Evolutionary conservation across 148 eudicot species (phyloP), one percentile per base, ranked within the genome.

Genomic region (Linanthus parryae): DNA sequence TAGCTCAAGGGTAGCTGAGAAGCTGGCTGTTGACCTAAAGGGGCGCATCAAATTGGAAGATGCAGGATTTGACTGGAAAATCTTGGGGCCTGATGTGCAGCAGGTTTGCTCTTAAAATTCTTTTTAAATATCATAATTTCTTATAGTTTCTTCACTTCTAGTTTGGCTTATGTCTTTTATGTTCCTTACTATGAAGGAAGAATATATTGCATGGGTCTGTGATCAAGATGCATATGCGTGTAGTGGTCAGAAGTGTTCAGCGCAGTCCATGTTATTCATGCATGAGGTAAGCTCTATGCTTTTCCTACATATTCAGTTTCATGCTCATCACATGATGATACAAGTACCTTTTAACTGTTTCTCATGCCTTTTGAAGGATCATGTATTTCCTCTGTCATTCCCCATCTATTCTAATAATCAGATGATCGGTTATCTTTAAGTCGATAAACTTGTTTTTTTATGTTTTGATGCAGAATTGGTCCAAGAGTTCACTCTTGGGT

Each of bases 151-250:
- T n/a, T n/a, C n/a, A n/a, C n/a, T n/a, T n/a, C n/a, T n/a, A n/a
- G n/a, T n/a, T n/a, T n/a, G n/a, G n/a, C 59, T 22, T 30, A 41
- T 28, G 23, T 20, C 28, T 31, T 34, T 35, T 25, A 10, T 66
- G 42, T 38, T 44, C 20, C 4, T 19, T 52, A 54, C 16, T 35
- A 55, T 33, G 67, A 70, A 92, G 98, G 96, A 68, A 53, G 88
- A 87, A 61, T 92, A 92, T 66, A 83, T 92, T 58, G 76, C 98
- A 55, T 92, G 96, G 96, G 98, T 92, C 38, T 92, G 98, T 69
- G 98, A 92, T 65, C 98, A 87, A 79, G 96, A 92, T 69, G 98
- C 98, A 30, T 84, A 92, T 68, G 95, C 98, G 29, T 92, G 96
- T 71, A 87, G 96, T 64, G 96, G 98, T 16, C 98, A 92, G 48